These are phyloP conservation scores for Phytophthora constricta DNA, from an alignment of 352 stramenopile species.

Conservation along the genomic window DNA sequence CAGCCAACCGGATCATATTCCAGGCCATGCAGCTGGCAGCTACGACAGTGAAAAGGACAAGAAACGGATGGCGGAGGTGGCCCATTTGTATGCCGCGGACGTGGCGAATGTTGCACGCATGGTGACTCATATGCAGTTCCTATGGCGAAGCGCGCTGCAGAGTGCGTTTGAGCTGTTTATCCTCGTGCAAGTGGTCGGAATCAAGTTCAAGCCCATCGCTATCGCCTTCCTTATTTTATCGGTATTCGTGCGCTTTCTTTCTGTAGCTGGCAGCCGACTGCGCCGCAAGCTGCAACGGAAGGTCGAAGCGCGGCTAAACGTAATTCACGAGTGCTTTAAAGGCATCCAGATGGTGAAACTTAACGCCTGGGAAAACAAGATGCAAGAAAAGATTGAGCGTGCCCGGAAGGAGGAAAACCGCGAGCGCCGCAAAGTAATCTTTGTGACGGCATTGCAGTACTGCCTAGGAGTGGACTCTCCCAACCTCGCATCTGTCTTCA, in stretches of 20 bases:
- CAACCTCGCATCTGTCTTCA: conserved; percentile 45
- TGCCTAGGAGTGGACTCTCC: conserved; percentile 39
- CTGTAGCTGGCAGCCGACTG: conserved; percentile 24
- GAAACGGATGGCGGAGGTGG: conserved; percentile 46
- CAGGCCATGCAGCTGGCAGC: conserved; percentile 27
- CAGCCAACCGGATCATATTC: conserved; percentile 28
- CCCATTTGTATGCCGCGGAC: conserved; percentile 43
- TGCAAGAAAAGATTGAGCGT: conserved; percentile 45
- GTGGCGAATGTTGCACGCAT: conserved; percentile 30
- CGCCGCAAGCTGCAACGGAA: conserved; percentile 32
- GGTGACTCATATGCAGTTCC: conserved; percentile 35
- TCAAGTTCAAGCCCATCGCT: conserved; percentile 36
- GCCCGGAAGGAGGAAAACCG: conserved; percentile 49
- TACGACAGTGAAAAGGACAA: conserved; percentile 32
- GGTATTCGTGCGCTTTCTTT: conserved; percentile 31
- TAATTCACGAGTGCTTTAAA: conserved; percentile 59
- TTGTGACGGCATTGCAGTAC: conserved; percentile 37
- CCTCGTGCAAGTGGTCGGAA: conserved; percentile 45
- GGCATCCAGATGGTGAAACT: conserved; percentile 68
- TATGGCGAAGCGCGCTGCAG: conserved; percentile 40
- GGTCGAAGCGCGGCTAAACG: conserved; percentile 34
- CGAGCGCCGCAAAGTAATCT: conserved; percentile 24
- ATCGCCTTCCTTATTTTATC: conserved; percentile 36
- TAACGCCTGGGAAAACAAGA: conserved; percentile 64
- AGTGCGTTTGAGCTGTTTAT: conserved; percentile 45